phyloP scores from a whole-genome alignment of 106 monocot genomes.

The Cymbidium sinense region DNA sequence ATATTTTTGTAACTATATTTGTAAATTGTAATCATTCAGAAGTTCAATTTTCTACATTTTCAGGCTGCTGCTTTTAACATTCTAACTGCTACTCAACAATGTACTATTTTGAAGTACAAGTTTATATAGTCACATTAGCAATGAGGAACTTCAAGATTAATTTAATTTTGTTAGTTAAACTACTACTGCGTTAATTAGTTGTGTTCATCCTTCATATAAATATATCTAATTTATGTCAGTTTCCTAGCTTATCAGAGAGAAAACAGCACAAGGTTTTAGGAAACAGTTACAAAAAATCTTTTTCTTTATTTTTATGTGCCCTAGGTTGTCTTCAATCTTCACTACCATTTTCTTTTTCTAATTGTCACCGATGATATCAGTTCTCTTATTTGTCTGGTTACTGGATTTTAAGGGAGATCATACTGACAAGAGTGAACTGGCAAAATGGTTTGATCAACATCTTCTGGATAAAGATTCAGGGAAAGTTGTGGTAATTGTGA shows the following conservation, averaged over 20 bases:
- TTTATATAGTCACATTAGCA: neutral
- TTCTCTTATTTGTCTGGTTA: neutral
- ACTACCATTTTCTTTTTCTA: neutral
- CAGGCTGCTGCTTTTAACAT: neutral
- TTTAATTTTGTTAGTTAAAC: neutral
- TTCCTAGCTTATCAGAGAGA: neutral
- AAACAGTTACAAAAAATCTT: neutral
- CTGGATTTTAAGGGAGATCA: conserved; percentile 23
- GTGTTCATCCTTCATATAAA: conserved; percentile 2
- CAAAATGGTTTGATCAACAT: conserved; percentile 58
- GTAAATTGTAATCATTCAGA: neutral
- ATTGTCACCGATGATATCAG: neutral
- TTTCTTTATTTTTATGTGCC: neutral
- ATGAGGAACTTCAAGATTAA: neutral
- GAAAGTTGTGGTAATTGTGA: conserved; percentile 73
- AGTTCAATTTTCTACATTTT: neutral
- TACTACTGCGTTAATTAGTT: neutral
- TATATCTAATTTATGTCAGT: neutral
- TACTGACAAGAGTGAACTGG: conserved; percentile 33
- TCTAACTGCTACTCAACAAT: neutral
- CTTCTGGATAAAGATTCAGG: conserved; percentile 46
- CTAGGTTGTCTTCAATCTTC: neutral
- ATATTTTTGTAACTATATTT: neutral
- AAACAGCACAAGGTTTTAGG: neutral
- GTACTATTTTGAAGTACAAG: neutral